Evolutionary conservation across 192 early-diverging fungal genomes (phyloP).

Genomic region (Kappamyces sp.): DNA sequence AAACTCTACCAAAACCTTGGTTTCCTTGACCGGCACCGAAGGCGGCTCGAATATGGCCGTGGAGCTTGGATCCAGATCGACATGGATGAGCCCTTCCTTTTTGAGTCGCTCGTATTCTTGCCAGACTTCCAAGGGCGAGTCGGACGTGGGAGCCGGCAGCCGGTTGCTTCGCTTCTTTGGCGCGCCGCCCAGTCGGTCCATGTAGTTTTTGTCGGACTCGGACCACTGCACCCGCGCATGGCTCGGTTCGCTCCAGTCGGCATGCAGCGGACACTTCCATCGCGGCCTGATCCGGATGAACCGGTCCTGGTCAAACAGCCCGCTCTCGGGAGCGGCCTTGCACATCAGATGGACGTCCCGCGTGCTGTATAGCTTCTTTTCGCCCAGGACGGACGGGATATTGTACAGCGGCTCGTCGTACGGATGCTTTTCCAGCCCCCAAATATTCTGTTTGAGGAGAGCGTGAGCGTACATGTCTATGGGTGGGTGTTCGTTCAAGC

Average conservation of each 20-base stretch:
- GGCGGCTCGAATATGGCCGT: not conserved
- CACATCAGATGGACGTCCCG: not conserved
- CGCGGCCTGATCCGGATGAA: conserved; percentile 27
- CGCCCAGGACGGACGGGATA: not conserved
- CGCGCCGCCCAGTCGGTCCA: not conserved
- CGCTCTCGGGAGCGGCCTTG: not conserved
- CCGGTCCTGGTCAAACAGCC: conserved; percentile 7
- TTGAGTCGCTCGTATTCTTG: not conserved
- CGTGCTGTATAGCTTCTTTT: not conserved
- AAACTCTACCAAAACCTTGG: too few relatives aligned
- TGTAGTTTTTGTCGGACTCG: not conserved
- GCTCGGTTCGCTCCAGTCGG: conserved; percentile 31
- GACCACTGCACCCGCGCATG: not conserved
- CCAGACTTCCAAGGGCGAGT: not conserved
- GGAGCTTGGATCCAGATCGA: not conserved
- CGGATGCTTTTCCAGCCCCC: conserved; percentile 11
- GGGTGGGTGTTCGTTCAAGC: conserved; percentile 18
- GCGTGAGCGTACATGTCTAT: conserved; percentile 15
- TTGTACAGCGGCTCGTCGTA: not conserved
- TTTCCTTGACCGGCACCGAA: too few relatives aligned
- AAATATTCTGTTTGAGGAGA: conserved; percentile 6
- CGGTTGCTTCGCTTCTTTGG: not conserved
- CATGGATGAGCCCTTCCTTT: not conserved
- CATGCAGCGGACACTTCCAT: conserved; percentile 57
- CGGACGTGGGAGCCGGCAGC: not conserved